Evolutionary conservation across 176 grass and related monocot species (phyloP).

Genomic region (Elymus sibiricus): DNA sequence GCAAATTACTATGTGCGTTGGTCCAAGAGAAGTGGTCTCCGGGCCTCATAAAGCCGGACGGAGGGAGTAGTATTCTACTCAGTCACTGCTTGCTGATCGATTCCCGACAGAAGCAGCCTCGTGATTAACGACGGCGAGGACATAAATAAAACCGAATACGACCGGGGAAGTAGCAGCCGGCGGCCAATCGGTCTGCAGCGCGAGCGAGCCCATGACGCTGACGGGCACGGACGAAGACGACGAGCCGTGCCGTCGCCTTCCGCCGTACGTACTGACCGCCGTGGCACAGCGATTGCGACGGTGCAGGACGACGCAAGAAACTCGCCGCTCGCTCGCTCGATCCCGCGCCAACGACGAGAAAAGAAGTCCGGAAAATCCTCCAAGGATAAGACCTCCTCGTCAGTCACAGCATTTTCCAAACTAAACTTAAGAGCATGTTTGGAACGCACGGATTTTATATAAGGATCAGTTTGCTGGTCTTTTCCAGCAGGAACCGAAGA

Average conservation of each 20-base stretch:
- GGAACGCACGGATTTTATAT: too few relatives aligned
- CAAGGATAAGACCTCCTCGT: background rate
- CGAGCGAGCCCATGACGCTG: background rate
- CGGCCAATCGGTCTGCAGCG: background rate
- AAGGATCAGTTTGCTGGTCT: too few relatives aligned
- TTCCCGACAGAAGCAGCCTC: background rate
- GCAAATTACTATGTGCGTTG: too few relatives aligned
- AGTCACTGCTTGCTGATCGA: too few relatives aligned
- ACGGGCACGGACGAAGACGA: background rate
- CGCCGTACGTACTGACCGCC: background rate
- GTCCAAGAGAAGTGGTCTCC: too few relatives aligned
- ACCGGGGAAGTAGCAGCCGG: background rate
- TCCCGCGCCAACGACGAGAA: too few relatives aligned
- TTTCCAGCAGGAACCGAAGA: too few relatives aligned
- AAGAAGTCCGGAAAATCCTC: background rate
- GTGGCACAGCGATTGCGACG: background rate
- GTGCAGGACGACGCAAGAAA: background rate
- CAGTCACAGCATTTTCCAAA: background rate
- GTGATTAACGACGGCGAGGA: slow-evolving; percentile 25
- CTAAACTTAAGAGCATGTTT: background rate
- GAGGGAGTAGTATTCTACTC: too few relatives aligned
- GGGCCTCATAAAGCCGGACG: too few relatives aligned
- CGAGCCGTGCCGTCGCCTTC: background rate
- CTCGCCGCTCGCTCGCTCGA: background rate
- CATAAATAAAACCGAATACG: background rate